Evolutionary conservation across 2,329 filamentous ascomycete genomes (phyloP).

Genomic region (Chrysoporthe puriensis): DNA sequence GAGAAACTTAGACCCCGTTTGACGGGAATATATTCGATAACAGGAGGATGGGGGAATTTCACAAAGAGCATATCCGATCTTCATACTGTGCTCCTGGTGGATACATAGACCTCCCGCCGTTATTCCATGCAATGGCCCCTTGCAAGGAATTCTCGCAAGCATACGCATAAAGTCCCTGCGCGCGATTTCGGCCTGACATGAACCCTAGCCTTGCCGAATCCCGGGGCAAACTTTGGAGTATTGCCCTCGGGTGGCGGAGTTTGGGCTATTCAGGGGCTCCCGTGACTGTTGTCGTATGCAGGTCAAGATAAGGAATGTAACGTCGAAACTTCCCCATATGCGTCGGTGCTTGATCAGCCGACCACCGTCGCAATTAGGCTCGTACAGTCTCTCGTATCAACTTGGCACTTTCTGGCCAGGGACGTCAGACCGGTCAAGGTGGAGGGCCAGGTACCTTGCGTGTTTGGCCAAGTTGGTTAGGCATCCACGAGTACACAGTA

Average conservation of each 20-base stretch:
- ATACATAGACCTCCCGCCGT: no score
- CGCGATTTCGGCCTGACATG: not conserved
- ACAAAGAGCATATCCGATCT: no score
- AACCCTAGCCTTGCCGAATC: not conserved
- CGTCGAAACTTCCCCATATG: conserved; percentile 10
- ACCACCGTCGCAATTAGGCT: not conserved
- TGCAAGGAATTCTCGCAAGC: not conserved
- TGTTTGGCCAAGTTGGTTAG: not conserved
- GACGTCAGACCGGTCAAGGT: not conserved
- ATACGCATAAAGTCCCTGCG: not conserved
- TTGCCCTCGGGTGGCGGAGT: not conserved
- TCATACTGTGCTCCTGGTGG: not conserved
- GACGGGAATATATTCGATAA: not conserved
- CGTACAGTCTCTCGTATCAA: not conserved
- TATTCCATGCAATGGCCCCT: not conserved
- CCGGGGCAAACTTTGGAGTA: not conserved
- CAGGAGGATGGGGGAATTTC: not conserved
- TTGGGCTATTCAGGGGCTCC: conserved; percentile 7
- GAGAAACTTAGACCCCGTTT: not conserved
- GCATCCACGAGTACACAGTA: not conserved
- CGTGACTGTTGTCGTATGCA: conserved; percentile 24
- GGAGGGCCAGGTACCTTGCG: not conserved
- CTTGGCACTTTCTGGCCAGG: not conserved
- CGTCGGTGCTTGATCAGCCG: not conserved
- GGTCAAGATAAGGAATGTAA: conserved; percentile 13